These are phyloP conservation scores for Bidens hawaiensis DNA, from an alignment of 140 eudicot genomes.

Conservation along the genomic window DNA sequence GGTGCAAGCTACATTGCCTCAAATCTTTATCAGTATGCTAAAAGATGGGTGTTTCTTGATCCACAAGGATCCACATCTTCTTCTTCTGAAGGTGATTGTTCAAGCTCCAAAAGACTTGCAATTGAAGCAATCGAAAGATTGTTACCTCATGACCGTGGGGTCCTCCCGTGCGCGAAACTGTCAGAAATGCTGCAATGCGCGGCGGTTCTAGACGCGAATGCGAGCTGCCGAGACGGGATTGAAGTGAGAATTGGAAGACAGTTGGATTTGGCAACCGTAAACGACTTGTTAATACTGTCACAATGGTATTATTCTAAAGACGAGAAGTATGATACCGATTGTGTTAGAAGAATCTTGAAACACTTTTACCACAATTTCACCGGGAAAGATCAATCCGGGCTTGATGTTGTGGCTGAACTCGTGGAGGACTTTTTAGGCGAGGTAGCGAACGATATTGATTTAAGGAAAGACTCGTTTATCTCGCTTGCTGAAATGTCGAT, in stretches of 20 bases:
- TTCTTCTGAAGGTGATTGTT: constrained; percentile 26
- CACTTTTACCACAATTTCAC: constrained; percentile 40
- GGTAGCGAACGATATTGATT: constrained; percentile 50
- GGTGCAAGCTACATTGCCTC: constrained; percentile 42
- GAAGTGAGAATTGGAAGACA: constrained; percentile 68
- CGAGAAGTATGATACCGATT: constrained; percentile 53
- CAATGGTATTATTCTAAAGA: constrained; percentile 55
- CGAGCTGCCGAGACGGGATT: constrained; percentile 42
- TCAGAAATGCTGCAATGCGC: constrained; percentile 60
- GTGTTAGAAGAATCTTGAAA: constrained; percentile 57
- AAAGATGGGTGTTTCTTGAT: constrained; percentile 45
- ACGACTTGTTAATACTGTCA: constrained; percentile 53
- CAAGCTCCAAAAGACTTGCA: constrained; percentile 35
- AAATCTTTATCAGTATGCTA: too few species aligned
- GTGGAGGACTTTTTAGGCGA: constrained; percentile 51
- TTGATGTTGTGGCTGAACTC: constrained; percentile 52
- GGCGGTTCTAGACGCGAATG: constrained; percentile 36
- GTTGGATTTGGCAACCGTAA: constrained; percentile 45
- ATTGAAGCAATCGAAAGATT: constrained; percentile 62
- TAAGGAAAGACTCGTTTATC: constrained; percentile 37
- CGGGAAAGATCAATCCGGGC: constrained; percentile 14
- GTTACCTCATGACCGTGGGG: constrained; percentile 48
- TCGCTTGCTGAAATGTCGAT: constrained; percentile 53
- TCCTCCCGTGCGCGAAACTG: constrained; percentile 42
- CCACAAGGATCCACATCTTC: constrained; percentile 23